Conservation (phyloP, 2,329 filamentous ascomycete genomes). For the Coniella vitis region DNA sequence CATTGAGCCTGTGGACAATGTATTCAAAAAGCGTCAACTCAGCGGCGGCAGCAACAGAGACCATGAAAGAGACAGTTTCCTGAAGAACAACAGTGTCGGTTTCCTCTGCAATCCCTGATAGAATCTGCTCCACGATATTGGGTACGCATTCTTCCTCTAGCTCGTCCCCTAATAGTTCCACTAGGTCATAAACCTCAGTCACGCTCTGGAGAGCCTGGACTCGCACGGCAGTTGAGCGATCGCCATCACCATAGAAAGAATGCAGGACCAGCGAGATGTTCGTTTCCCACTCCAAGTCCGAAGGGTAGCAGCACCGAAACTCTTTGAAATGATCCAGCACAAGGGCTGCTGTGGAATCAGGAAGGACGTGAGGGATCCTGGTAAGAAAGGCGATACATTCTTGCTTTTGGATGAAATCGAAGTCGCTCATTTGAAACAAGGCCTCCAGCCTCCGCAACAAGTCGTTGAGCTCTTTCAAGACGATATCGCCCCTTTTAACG, state of each 20-base stretch:
- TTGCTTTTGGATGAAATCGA: conserved; percentile 56
- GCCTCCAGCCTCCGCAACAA: conserved; percentile 45
- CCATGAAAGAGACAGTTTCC: conserved; percentile 57
- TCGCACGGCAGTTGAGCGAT: conserved; percentile 55
- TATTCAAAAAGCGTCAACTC: conserved; percentile 52
- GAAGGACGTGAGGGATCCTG: conserved; percentile 53
- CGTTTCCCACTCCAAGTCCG: conserved; percentile 59
- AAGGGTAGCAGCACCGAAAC: conserved; percentile 65
- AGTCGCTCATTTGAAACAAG: conserved; percentile 37
- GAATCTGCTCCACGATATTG: conserved; percentile 53
- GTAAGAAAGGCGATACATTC: conserved; percentile 62
- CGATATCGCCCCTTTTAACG: conserved; percentile 27
- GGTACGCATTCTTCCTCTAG: conserved; percentile 51
- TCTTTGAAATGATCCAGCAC: conserved; percentile 63
- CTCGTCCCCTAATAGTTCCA: conserved; percentile 52
- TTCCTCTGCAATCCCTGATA: conserved; percentile 56
- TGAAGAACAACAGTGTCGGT: conserved; percentile 58
- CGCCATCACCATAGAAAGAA: conserved; percentile 56
- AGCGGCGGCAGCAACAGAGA: conserved; percentile 56
- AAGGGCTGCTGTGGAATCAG: conserved; percentile 56
- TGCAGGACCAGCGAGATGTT: conserved; percentile 55
- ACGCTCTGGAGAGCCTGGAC: conserved; percentile 55
- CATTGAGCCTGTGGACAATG: conserved; percentile 46
- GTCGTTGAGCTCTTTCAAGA: conserved; percentile 36
- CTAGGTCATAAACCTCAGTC: conserved; percentile 51